phyloP scores from a whole-genome alignment of 2,329 filamentous ascomycete genomes.

The Aspergillus sp. region DNA sequence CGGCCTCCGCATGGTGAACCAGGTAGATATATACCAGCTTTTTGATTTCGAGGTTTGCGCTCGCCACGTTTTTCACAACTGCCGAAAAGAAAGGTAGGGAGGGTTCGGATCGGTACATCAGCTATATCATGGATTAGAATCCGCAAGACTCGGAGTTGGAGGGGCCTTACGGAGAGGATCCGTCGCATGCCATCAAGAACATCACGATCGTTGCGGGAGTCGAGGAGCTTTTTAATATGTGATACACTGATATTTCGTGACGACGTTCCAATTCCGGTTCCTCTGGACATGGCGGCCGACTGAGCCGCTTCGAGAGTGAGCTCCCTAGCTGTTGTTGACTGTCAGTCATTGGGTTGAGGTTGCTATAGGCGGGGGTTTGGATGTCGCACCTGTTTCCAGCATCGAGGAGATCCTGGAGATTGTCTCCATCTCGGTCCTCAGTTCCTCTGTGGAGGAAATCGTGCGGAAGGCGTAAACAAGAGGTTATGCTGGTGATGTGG shows the following conservation, averaged over 20 bases:
- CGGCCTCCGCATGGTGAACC: slow-evolving; percentile 92
- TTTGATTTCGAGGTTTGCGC: slow-evolving; percentile 90
- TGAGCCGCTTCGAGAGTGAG: slow-evolving; percentile 96
- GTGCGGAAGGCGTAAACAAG: not conserved
- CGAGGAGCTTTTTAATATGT: slow-evolving; percentile 92
- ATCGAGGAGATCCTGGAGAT: slow-evolving; percentile 91
- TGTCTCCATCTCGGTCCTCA: slow-evolving; percentile 75
- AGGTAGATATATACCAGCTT: slow-evolving; percentile 99
- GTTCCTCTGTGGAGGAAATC: slow-evolving; percentile 16
- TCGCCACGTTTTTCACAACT: slow-evolving; percentile 96
- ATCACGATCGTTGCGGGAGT: slow-evolving; percentile 91
- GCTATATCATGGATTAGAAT: slow-evolving; percentile 57
- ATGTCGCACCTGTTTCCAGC: slow-evolving; percentile 82
- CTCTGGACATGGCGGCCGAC: slow-evolving; percentile 68
- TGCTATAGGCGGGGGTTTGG: not conserved
- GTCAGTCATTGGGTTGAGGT: slow-evolving; percentile 18
- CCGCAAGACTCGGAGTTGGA: slow-evolving; percentile 16
- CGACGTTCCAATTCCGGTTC: slow-evolving; percentile 60
- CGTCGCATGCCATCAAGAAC: slow-evolving; percentile 88
- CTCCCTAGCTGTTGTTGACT: slow-evolving; percentile 73
- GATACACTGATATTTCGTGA: slow-evolving; percentile 71
- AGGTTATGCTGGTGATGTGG: slow-evolving; percentile 7
- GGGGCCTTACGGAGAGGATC: slow-evolving; percentile 73
- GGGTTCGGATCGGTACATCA: slow-evolving; percentile 91
- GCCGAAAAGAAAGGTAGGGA: slow-evolving; percentile 95